Evolutionary conservation across 2,329 filamentous ascomycete species (phyloP).

Genomic region (Alternaria postmessia): DNA sequence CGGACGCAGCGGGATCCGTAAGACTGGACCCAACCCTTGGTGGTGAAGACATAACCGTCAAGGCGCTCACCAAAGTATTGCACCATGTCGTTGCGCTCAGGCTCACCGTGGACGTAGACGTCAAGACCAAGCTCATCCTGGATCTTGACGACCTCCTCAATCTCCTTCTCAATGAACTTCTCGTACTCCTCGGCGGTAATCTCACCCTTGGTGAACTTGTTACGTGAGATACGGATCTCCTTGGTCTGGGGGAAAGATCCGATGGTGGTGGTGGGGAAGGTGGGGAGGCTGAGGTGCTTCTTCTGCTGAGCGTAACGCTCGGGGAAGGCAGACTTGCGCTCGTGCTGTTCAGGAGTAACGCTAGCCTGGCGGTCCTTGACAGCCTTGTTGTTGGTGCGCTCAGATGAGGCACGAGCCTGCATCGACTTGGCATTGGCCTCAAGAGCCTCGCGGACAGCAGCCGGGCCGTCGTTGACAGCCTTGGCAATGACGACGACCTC

Average conservation of each 20-base stretch:
- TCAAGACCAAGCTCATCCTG: conserved; percentile 98
- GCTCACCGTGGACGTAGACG: conserved; percentile 97
- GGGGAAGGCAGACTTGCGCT: conserved; percentile 90
- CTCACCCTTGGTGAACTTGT: conserved; percentile 99
- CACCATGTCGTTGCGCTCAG: conserved; percentile 99
- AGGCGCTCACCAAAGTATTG: conserved; percentile 99
- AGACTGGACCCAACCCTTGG: conserved; percentile 97
- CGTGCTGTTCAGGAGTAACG: conserved; percentile 84
- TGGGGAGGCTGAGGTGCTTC: conserved; percentile 88
- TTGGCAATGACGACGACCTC: conserved; percentile 95
- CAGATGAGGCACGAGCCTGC: conserved; percentile 88
- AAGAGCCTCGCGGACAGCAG: conserved; percentile 83
- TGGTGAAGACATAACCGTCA: conserved; percentile 97
- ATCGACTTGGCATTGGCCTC: conserved; percentile 97
- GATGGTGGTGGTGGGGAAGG: conserved; percentile 99
- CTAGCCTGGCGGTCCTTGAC: conserved; percentile 96
- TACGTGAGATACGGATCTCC: conserved; percentile 95
- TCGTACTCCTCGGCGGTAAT: conserved; percentile 93
- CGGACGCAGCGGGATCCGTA: conserved; percentile 99
- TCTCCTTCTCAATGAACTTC: conserved; percentile 99
- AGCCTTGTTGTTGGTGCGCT: conserved; percentile 93
- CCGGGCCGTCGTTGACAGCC: conserved; percentile 92
- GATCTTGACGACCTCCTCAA: conserved; percentile 91
- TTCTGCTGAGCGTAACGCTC: conserved; percentile 86
- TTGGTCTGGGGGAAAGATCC: conserved; percentile 99